Percentiles rank a stretch among this genome's conserved stretches.
Evolutionary conservation across 2,329 filamentous ascomycete species (phyloP).

Genomic region (Aureobasidium sp.): DNA sequence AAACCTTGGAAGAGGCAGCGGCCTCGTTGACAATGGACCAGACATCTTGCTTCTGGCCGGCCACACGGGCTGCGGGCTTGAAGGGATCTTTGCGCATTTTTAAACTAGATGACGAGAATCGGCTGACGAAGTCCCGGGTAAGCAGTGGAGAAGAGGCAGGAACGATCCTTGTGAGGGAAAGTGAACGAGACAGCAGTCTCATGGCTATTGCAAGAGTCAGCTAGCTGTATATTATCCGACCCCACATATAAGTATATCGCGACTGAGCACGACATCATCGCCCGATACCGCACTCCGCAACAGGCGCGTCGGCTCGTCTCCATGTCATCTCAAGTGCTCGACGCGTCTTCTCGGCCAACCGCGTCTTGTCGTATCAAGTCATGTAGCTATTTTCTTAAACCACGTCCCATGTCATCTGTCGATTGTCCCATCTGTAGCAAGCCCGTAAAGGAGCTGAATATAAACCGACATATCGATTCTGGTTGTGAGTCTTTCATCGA

Average conservation of each 20-base stretch:
- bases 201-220: background rate
- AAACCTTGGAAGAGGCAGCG: slow-evolving; percentile 52
- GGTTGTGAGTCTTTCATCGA: slow-evolving; percentile 61
- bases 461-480: slow-evolving; percentile 88
- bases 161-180: background rate
- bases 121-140: background rate
- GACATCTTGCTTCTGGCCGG: slow-evolving; percentile 48
- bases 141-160: background rate
- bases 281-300: background rate
- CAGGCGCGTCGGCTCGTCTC: background rate
- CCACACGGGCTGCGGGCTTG: slow-evolving; percentile 46
- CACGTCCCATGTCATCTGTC: slow-evolving; percentile 37
- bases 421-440: slow-evolving; percentile 76
- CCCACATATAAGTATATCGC: background rate
- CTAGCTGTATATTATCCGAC: background rate
- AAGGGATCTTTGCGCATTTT: slow-evolving; percentile 32
- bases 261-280: background rate
- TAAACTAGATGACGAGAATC: background rate
- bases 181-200: background rate
- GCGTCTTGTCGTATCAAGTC: background rate
- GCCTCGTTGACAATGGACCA: slow-evolving; percentile 62
- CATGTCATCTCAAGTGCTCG: background rate
- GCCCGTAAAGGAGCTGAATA: slow-evolving; percentile 60
- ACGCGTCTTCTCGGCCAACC: background rate
- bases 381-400: background rate